Base-by-base conservation (phyloP, 768 basidiomycete genomes). In the Lentinus brumalis region DNA sequence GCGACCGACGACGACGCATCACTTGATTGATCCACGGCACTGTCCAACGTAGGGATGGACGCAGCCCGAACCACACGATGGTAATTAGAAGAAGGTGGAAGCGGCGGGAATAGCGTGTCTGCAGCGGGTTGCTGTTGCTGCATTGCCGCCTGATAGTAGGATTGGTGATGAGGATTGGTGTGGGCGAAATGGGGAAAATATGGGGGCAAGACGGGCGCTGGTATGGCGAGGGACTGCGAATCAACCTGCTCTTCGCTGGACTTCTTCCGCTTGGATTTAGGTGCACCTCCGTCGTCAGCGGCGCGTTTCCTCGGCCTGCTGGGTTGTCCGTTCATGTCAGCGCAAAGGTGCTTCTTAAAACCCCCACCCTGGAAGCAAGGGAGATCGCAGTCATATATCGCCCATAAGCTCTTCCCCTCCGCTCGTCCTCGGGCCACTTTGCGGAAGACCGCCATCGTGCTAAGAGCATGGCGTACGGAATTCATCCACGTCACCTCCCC, bases 401-500 rank as follows among this genome's bases (percentile, higher is more conserved):
- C 90, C 94, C 94, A 96, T 38, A 89, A 83, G 26, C 91, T 92
- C 50, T 93, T 85, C 38, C 94, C 92, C 38, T 90, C 83, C 29
- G 86, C 81, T 12, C 89, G 84, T 60, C 92, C 88, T 21, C 94
- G 79, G 3, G 86, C 84, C 0, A 89, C 85, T 67, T 96, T 97
- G 63, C 93, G 86, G 74, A 97, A 98, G 67, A 89, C 90, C 40
- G 89, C 85, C 46, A 96, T 96, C 3, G 95, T 93, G 64, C 92
- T 94, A 29, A 98, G 82, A 50, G 96, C 95, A 74, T 98, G 96
- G n/a, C 96, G 85, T 61, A 98, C 94, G 57, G 94, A 96, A 74
- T 97, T 97, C 86, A 96, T 95, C 96, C 96, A 98, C 6, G 94
- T 96, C 4, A 89, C 85, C 68, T 98, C 95, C 21, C 90, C 89